A percentile compares a stretch with the other conserved stretches of the same genome.
Evolutionary conservation across 2,329 filamentous ascomycete species (phyloP).

Genomic region (Pseudogymnoascus sp.): DNA sequence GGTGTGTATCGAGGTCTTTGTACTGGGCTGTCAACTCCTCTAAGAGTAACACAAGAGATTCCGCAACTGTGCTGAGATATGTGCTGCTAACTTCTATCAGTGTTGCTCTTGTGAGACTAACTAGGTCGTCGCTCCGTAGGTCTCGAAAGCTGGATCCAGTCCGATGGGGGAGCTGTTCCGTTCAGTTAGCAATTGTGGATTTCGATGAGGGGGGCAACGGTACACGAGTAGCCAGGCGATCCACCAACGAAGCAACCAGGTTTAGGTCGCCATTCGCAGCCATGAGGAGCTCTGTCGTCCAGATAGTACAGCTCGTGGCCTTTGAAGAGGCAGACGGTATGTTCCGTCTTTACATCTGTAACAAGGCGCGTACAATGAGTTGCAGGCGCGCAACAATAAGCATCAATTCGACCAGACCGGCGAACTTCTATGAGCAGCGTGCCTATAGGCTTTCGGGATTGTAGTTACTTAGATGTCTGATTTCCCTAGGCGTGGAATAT

Average conservation of each 20-base stretch:
- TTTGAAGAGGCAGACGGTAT: constrained; percentile 6
- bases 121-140: constrained; percentile 54
- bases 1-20: constrained; percentile 44
- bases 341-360: constrained; percentile 7
- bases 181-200: constrained; percentile 6
- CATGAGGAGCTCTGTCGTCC: constrained; percentile 12
- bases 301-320: not conserved
- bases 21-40: constrained; percentile 53
- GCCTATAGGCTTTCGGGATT: not conserved
- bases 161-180: constrained; percentile 52
- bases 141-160: constrained; percentile 52
- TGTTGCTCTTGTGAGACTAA: constrained; percentile 54
- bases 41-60: constrained; percentile 50
- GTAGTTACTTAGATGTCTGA: not conserved
- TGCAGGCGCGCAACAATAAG: not conserved
- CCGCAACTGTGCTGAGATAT: constrained; percentile 48
- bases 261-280: constrained; percentile 54
- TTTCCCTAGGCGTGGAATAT: not conserved
- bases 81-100: constrained; percentile 53
- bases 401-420: not conserved
- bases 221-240: constrained; percentile 57
- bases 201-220: constrained; percentile 15
- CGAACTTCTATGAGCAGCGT: not conserved
- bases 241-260: constrained; percentile 55
- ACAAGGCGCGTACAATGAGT: not conserved